Conservation (phyloP, 164 flowering plant genomes). For the Dillenia turbinata region DNA sequence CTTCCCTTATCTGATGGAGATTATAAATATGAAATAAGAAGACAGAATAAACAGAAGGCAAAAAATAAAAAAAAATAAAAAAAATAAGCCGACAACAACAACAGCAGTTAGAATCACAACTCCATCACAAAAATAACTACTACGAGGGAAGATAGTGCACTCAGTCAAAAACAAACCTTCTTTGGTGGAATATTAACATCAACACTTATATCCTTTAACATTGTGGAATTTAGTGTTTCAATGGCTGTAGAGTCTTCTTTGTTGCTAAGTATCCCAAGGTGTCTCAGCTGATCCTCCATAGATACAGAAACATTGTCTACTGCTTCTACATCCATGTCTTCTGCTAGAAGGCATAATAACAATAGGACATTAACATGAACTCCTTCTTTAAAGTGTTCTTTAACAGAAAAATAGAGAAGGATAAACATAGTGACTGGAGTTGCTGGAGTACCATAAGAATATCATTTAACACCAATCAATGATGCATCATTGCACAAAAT, state of each 20-base stretch:
- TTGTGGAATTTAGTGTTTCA: constrained; percentile 21
- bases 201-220: constrained; percentile 36
- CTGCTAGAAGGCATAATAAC: constrained; percentile 18
- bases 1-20: constrained; percentile 53
- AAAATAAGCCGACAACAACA: too few relatives aligned
- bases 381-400: neutral
- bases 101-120: neutral
- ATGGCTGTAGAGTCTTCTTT: constrained; percentile 24
- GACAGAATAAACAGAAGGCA: neutral
- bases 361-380: constrained; percentile 4
- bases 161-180: constrained; percentile 40
- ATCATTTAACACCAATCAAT: neutral
- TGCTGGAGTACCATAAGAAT: too few relatives aligned
- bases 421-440: neutral
- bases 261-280: constrained; percentile 48
- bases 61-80: too few relatives aligned
- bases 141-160: neutral
- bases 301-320: constrained; percentile 24
- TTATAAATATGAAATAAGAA: constrained; percentile 1
- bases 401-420: neutral
- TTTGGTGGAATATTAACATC: constrained; percentile 46
- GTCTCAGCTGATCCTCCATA: constrained; percentile 72
- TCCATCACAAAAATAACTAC: neutral
- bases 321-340: constrained; percentile 20
- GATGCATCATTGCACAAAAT: neutral